Evolutionary conservation across 1,284 basidiomycete genomes (phyloP).

Genomic region (Abortiporus biennis): DNA sequence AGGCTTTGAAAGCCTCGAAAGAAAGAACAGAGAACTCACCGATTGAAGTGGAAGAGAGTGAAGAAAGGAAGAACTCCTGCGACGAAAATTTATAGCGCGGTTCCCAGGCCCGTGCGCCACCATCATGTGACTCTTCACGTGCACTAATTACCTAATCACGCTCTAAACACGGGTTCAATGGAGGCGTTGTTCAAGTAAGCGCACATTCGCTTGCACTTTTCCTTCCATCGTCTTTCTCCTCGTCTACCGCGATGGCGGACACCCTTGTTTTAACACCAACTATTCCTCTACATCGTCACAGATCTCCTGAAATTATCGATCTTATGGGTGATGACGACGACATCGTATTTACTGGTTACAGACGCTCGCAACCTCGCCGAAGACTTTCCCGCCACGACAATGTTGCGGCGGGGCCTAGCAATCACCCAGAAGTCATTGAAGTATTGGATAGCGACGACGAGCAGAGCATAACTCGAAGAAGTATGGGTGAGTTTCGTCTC

Average conservation of each 20-base stretch:
- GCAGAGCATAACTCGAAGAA: too few species aligned
- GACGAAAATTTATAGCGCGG: constrained; percentile 5
- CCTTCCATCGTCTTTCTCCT: not conserved
- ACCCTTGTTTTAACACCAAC: not conserved
- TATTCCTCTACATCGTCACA: not conserved
- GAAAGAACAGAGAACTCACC: constrained; percentile 11
- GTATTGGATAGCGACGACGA: constrained; percentile 41
- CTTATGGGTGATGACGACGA: constrained; percentile 26
- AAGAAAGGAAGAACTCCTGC: not conserved
- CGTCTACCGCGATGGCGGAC: not conserved
- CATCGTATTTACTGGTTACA: constrained; percentile 15
- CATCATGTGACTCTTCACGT: constrained; percentile 1
- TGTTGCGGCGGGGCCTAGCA: constrained; percentile 11
- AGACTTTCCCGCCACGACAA: constrained; percentile 7
- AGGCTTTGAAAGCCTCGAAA: too few species aligned
- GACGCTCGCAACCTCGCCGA: constrained; percentile 7
- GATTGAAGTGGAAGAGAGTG: not conserved
- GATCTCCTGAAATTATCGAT: constrained; percentile 22
- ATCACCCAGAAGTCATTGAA: constrained; percentile 16
- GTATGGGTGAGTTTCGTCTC: too few species aligned
- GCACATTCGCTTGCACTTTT: not conserved
- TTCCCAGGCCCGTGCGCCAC: not conserved
- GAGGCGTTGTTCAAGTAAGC: too few species aligned
- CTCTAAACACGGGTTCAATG: too few species aligned
- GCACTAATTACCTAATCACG: constrained; percentile 1